A percentile compares a stretch with the other conserved stretches of the same genome.
Evolutionary conservation across 495 filamentous ascomycete genomes (phyloP).

Genomic region (Echria macrotheca): DNA sequence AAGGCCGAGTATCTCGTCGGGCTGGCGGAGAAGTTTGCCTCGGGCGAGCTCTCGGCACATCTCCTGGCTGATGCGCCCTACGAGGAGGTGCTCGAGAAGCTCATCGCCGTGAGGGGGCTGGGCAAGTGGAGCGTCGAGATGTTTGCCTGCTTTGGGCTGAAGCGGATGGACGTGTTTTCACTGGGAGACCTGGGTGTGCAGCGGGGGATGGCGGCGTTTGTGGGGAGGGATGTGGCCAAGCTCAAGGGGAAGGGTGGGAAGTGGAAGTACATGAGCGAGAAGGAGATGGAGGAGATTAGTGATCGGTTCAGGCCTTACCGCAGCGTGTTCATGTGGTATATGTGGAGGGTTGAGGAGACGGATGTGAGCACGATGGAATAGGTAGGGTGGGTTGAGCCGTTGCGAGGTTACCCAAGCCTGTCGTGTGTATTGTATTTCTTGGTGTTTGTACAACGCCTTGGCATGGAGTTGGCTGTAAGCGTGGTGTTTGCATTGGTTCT

Average conservation of each 20-base stretch:
- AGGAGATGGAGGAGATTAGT: slow-evolving; percentile 80
- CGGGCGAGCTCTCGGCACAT: slow-evolving; percentile 65
- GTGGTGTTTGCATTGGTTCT: too few relatives aligned
- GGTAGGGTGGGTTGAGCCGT: neutral
- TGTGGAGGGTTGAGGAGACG: slow-evolving; percentile 81
- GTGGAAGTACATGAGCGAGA: slow-evolving; percentile 95
- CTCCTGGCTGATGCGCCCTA: slow-evolving; percentile 73
- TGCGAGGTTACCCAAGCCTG: too few relatives aligned
- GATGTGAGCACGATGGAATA: slow-evolving; percentile 61
- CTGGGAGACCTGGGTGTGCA: slow-evolving; percentile 92
- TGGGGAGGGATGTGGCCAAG: slow-evolving; percentile 76
- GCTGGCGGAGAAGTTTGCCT: slow-evolving; percentile 72
- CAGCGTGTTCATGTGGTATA: slow-evolving; percentile 69
- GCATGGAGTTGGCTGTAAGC: too few relatives aligned
- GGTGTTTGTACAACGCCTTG: too few relatives aligned
- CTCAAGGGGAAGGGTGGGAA: slow-evolving; percentile 82
- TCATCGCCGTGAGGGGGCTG: slow-evolving; percentile 82
- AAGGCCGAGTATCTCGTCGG: slow-evolving; percentile 94
- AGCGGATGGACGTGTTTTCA: slow-evolving; percentile 89
- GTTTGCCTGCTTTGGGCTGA: slow-evolving; percentile 90
- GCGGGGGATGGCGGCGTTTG: slow-evolving; percentile 85
- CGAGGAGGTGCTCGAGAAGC: slow-evolving; percentile 74
- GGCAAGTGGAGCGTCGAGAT: slow-evolving; percentile 94
- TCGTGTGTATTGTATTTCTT: too few relatives aligned
- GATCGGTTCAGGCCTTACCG: slow-evolving; percentile 80